Evolutionary conservation across 148 eudicot species (phyloP).

Genomic region (Selenicereus undatus): DNA sequence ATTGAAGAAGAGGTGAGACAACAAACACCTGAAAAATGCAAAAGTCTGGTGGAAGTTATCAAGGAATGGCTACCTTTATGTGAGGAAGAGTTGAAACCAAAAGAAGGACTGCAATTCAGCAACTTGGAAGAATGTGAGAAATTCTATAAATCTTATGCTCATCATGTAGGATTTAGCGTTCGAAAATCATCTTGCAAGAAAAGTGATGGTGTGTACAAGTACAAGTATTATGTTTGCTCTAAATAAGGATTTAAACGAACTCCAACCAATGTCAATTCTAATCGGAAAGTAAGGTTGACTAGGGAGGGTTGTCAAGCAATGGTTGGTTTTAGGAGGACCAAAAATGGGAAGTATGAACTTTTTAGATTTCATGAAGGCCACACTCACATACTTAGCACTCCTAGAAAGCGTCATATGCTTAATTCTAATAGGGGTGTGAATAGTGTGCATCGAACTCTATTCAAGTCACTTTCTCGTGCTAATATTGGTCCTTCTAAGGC

Average conservation of each 20-base stretch:
- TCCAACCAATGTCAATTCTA: neutral
- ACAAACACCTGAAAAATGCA: neutral
- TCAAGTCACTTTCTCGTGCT: no score
- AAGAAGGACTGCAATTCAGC: neutral
- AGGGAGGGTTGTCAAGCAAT: neutral
- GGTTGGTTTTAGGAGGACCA: neutral
- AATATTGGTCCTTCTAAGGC: no score
- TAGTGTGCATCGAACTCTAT: no score
- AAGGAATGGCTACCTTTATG: neutral
- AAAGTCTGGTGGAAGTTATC: neutral
- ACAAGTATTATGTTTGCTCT: neutral
- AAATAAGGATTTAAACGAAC: neutral
- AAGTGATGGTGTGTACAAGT: neutral
- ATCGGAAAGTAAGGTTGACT: neutral
- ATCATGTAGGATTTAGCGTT: neutral
- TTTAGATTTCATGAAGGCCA: neutral
- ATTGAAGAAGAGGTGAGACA: no score
- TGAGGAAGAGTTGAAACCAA: neutral
- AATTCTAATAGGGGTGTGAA: no score
- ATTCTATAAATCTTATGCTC: conserved; percentile 1
- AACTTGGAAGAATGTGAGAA: neutral
- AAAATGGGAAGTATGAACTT: neutral
- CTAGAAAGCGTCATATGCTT: neutral
- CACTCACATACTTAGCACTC: neutral
- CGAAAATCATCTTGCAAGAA: neutral